Conservation (phyloP, 1,139 yeast genomes). For the Yamadazyma dushanensis region DNA sequence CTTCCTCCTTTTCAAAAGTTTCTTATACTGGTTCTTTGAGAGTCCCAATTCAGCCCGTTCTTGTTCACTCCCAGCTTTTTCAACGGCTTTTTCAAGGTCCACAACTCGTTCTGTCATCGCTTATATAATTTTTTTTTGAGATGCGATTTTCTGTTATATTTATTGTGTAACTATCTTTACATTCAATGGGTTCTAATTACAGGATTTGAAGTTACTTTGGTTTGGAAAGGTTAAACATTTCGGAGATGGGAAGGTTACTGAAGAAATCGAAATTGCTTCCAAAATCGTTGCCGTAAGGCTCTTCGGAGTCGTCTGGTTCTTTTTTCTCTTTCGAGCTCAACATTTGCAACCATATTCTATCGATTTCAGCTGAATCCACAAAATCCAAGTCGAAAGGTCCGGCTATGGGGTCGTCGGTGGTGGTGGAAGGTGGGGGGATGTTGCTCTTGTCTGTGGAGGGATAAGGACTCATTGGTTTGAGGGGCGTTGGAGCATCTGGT, state of each 20-base stretch:
- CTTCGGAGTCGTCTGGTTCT: conserved; percentile 1
- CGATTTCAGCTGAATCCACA: conserved; percentile 36
- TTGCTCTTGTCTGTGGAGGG: background rate
- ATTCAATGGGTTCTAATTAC: background rate
- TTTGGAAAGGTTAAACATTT: background rate
- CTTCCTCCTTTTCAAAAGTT: conserved; percentile 55
- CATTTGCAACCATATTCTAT: conserved; percentile 41
- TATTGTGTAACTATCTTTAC: too few relatives aligned
- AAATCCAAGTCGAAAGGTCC: conserved; percentile 21
- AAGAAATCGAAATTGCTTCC: conserved; percentile 8
- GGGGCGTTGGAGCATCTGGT: background rate
- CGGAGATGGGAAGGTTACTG: conserved; percentile 7
- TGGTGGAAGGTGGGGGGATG: background rate
- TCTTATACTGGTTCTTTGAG: conserved; percentile 78
- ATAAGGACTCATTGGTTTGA: background rate
- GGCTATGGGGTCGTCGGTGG: background rate
- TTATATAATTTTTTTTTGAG: background rate
- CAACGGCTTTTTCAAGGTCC: conserved; percentile 5
- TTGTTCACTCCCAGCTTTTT: conserved; percentile 13
- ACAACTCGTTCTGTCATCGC: conserved; percentile 4
- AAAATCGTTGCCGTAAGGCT: background rate
- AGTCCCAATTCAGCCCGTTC: conserved; percentile 16
- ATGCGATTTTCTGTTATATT: conserved; percentile 1
- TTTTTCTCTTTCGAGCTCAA: conserved; percentile 31
- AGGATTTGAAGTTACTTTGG: background rate